A percentile compares a stretch with the other conserved stretches of the same genome.
Conservation (phyloP, 345 rosid genomes). For the Cardamine occulta region DNA sequence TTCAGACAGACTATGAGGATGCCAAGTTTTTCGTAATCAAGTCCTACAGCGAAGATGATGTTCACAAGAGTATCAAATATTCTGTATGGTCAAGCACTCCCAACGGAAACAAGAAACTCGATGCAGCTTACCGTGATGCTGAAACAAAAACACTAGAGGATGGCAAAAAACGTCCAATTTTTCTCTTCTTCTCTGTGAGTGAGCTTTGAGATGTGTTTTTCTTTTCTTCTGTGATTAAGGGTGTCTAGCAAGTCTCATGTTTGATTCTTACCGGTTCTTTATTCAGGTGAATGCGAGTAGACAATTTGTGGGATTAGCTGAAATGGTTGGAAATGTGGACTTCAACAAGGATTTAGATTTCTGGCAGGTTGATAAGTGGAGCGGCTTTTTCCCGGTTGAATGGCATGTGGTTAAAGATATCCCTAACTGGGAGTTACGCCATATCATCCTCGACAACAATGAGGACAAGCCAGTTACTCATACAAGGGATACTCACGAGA, state of each 20-base stretch:
- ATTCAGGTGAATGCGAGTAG: constrained; percentile 84
- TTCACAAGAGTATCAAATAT: constrained; percentile 77
- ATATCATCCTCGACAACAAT: constrained; percentile 69
- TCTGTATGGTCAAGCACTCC: constrained; percentile 80
- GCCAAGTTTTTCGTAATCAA: constrained; percentile 76
- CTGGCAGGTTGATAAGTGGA: constrained; percentile 87
- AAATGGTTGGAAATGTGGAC: constrained; percentile 78
- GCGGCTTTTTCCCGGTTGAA: constrained; percentile 73
- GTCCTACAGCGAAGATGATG: constrained; percentile 80
- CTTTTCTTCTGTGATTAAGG: neutral
- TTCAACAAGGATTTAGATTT: constrained; percentile 74
- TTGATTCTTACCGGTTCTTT: neutral
- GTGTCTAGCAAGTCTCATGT: constrained; percentile 18
- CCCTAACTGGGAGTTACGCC: constrained; percentile 66
- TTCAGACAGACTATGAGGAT: constrained; percentile 52
- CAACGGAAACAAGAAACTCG: constrained; percentile 73
- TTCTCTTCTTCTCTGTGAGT: constrained; percentile 83
- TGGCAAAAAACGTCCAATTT: constrained; percentile 60
- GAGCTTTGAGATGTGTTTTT: constrained; percentile 35
- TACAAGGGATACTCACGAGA: constrained; percentile 84
- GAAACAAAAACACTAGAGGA: constrained; percentile 51
- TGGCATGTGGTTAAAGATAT: constrained; percentile 82
- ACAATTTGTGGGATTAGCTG: constrained; percentile 82
- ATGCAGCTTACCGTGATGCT: constrained; percentile 63
- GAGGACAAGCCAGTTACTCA: constrained; percentile 67